Percentiles rank a stretch among this genome's conserved stretches.
phyloP scores from a whole-genome alignment of 257 asterid genomes.

The Mentha longifolia region DNA sequence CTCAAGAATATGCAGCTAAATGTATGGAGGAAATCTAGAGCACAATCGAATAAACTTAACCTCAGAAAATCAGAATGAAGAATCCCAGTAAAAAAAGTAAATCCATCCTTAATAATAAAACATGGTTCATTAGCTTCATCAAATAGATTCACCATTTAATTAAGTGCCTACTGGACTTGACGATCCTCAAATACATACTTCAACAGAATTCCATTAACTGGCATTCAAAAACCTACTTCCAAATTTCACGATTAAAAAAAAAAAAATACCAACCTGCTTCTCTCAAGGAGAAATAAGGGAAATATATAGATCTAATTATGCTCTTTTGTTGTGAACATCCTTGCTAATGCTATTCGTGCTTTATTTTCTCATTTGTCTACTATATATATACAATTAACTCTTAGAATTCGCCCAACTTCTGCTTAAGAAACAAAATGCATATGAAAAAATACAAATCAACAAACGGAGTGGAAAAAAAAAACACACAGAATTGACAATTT shows the following conservation, averaged over 20 bases:
- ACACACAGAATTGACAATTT: background rate
- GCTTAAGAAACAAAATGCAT: background rate
- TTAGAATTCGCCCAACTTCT: background rate
- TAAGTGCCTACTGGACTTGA: background rate
- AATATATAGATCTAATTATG: background rate
- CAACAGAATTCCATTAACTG: background rate
- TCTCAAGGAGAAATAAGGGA: background rate
- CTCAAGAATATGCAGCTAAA: conserved; percentile 7
- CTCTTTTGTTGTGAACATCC: background rate
- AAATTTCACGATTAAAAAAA: too few relatives aligned
- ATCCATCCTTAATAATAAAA: background rate
- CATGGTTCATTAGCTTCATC: conserved; percentile 7
- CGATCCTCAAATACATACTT: conserved; percentile 5
- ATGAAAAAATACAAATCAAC: background rate
- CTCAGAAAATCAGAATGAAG: too few relatives aligned
- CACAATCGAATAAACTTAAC: background rate
- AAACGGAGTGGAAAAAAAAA: background rate
- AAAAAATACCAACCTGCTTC: background rate
- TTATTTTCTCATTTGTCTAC: background rate
- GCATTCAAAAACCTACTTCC: background rate
- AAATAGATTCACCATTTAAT: background rate
- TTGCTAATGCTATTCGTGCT: background rate
- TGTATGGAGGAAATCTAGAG: background rate
- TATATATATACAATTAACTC: too few relatives aligned
- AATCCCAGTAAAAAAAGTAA: too few relatives aligned